A percentile compares a stretch with the other conserved stretches of the same genome.
These are phyloP conservation scores for Phialocephala sp. DNA, from an alignment of 2,329 filamentous ascomycete genomes.

Conservation along the genomic window DNA sequence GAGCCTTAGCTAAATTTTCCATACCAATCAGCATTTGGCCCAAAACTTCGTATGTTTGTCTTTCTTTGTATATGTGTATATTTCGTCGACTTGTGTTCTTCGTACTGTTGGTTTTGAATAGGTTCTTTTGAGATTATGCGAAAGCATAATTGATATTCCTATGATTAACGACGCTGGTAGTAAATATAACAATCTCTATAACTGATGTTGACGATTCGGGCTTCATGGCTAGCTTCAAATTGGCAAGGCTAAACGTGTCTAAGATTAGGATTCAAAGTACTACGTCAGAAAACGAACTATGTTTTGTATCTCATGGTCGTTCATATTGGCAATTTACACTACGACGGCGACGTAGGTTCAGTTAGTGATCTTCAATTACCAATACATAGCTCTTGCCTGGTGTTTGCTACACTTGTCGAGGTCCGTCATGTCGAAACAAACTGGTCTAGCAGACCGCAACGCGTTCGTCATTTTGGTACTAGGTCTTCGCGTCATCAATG, in stretches of 20 bases:
- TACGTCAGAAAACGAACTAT: not conserved
- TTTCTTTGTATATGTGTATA: not conserved
- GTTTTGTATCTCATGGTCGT: not conserved
- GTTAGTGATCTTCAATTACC: not conserved
- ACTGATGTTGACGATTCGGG: not conserved
- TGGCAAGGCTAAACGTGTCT: not conserved
- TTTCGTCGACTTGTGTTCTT: not conserved
- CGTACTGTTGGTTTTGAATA: not conserved
- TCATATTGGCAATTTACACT: not conserved
- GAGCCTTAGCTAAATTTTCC: too few relatives aligned
- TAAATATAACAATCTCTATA: not conserved
- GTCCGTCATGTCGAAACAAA: not conserved
- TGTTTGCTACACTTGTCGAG: not conserved
- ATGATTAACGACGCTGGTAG: not conserved
- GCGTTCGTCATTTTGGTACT: not conserved
- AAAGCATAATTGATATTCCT: too few relatives aligned
- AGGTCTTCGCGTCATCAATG: constrained; percentile 2
- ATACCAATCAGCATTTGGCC: not conserved
- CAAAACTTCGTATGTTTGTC: not conserved
- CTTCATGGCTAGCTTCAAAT: not conserved
- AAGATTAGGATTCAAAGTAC: not conserved
- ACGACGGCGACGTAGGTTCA: not conserved
- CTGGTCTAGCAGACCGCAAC: not conserved
- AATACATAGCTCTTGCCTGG: not conserved
- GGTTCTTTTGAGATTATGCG: not conserved